Base-by-base conservation (phyloP, 164 flowering plant genomes). In the Paratinospora sagittata region DNA sequence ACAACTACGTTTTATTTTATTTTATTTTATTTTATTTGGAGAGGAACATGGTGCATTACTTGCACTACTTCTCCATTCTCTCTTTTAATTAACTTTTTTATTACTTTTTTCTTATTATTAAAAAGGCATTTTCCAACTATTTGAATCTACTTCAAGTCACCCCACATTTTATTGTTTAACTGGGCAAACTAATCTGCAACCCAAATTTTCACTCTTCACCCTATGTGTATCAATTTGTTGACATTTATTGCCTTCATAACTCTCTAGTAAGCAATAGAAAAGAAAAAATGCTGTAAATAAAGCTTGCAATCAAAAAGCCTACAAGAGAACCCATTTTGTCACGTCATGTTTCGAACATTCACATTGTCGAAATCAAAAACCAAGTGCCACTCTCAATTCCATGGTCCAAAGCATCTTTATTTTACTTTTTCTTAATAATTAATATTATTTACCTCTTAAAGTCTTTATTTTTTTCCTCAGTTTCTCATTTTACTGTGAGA, bases 131-230 rank as follows among this genome's bases (percentile, higher is more conserved):
- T 73, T 16, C 98, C 98, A 65, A 94, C 88, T 23, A 76, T 84
- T 77, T 84, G 80, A 34, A 92, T 94, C 74, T 94, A 92, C 77
- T 89, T 86, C 82, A 92, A 70, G 78, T 94, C 98, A 65, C 97
- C 98, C 6, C 97, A 97, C 97, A 94, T 89, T 80, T 94, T 94
- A 69, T 89, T 90, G 83, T 94, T 92, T 33, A 94, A 74, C 76
- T 85, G 87, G 1, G 97, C 98, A 85, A 94, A 94, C 97, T 97
- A 94, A 84, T 94, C 97, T n/a, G 97, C 97, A 81, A 94, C 80
- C 98, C 97, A 92, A 23, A 92, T 89, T 74, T 89, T 94, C 68
- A 94, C 90, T 74, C 66, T 84, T 83, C 97, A 90, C 2, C 97
- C 97, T 49, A 89, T 85, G 63, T 89, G 78, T 0, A 90, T 88